Evolutionary conservation across 805 yeast genomes (phyloP).

Genomic region (Diddensiella transvaalensis): DNA sequence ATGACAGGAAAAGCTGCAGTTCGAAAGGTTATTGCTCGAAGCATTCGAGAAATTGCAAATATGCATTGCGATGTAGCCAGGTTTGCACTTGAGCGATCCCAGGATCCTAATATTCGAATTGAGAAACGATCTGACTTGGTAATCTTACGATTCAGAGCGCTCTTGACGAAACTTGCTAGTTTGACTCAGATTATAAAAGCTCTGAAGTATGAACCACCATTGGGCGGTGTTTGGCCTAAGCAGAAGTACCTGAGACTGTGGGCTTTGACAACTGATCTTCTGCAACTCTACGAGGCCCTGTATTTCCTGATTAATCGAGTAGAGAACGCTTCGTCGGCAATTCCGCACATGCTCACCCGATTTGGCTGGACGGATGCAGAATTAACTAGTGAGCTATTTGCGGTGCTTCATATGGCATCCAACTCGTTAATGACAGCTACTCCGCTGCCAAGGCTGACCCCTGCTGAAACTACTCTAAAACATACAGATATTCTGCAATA

Average conservation of each 20-base stretch:
- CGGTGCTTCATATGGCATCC: constrained; percentile 32
- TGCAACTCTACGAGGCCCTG: constrained; percentile 26
- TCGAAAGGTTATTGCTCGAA: constrained; percentile 27
- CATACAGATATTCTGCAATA: constrained; percentile 17
- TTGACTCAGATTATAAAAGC: constrained; percentile 16
- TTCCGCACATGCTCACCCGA: constrained; percentile 21
- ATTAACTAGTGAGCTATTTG: constrained; percentile 28
- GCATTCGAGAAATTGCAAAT: constrained; percentile 27
- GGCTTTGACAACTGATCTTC: constrained; percentile 25
- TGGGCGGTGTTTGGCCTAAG: constrained; percentile 34
- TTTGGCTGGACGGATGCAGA: constrained; percentile 32
- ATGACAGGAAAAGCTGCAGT: constrained; percentile 32
- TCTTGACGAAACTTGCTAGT: constrained; percentile 16
- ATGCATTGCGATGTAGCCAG: constrained; percentile 30
- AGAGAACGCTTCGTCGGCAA: constrained; percentile 22
- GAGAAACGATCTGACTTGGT: constrained; percentile 25
- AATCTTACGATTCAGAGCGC: constrained; percentile 14
- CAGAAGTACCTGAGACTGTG: constrained; percentile 30
- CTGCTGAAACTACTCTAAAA: constrained; percentile 26
- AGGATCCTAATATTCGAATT: constrained; percentile 24
- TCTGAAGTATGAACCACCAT: constrained; percentile 34
- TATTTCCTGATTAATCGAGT: constrained; percentile 30
- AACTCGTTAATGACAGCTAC: constrained; percentile 28
- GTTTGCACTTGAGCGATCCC: constrained; percentile 29
- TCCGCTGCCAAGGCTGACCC: constrained; percentile 34